phyloP scores from a whole-genome alignment of 2,329 filamentous ascomycete species.

The Cadophora gregata region DNA sequence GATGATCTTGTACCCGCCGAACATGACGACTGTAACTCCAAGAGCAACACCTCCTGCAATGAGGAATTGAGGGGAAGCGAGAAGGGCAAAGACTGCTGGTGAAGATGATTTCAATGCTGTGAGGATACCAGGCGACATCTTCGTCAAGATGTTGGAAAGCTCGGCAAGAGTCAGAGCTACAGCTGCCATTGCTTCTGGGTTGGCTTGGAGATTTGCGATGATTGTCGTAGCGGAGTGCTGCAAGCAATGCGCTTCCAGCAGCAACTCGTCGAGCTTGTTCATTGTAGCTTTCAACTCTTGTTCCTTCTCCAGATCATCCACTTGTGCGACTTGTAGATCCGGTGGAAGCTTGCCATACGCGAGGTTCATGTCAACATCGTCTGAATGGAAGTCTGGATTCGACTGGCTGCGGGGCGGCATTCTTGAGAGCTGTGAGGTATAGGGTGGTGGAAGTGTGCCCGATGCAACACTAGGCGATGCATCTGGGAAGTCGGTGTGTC shows the following conservation, averaged over 20 bases:
- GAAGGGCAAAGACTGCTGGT: constrained; percentile 83
- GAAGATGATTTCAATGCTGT: constrained; percentile 78
- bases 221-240: constrained; percentile 84
- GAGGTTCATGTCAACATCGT: constrained; percentile 83
- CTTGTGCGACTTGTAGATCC: constrained; percentile 53
- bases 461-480: constrained; percentile 23
- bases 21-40: constrained; percentile 93
- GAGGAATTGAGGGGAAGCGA: constrained; percentile 91
- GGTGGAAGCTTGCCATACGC: constrained; percentile 86
- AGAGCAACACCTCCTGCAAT: constrained; percentile 89
- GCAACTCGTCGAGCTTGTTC: constrained; percentile 73
- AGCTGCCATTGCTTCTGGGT: constrained; percentile 89
- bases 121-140: constrained; percentile 84
- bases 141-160: constrained; percentile 79
- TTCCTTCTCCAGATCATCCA: constrained; percentile 48
- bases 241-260: constrained; percentile 87
- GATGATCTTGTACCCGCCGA: constrained; percentile 97
- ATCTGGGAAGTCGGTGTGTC: constrained; percentile 39
- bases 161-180: constrained; percentile 93
- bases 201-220: constrained; percentile 80
- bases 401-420: constrained; percentile 32
- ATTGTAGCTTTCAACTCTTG: constrained; percentile 71
- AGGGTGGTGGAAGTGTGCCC: constrained; percentile 33
- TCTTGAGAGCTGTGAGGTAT: constrained; percentile 28
- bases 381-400: constrained; percentile 39